Percentiles rank a stretch among this genome's conserved stretches.
Conservation (phyloP, 495 filamentous ascomycete species). For the Chaetomium fimeti region DNA sequence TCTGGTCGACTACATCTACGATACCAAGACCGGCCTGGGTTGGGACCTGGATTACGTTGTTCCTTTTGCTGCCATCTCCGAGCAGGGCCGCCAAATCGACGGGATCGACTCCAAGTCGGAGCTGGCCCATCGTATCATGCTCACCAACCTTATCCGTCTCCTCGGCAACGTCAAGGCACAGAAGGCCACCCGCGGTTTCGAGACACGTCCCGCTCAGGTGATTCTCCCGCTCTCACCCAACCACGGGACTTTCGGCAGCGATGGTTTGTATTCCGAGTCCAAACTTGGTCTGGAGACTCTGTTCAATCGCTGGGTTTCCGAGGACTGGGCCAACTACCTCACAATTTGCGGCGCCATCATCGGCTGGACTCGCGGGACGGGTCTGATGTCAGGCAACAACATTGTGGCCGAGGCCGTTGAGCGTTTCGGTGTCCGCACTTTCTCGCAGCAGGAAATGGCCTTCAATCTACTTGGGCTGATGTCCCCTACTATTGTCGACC, state of each 20-base stretch:
- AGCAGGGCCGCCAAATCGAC: conserved; percentile 97
- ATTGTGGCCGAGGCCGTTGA: conserved; percentile 96
- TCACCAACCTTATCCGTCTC: conserved; percentile 92
- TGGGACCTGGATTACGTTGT: conserved; percentile 98
- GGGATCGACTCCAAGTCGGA: conserved; percentile 97
- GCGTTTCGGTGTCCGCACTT: conserved; percentile 92
- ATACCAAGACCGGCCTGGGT: conserved; percentile 91
- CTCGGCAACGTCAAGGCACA: conserved; percentile 87
- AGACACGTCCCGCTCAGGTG: conserved; percentile 93
- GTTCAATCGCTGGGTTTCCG: conserved; percentile 98
- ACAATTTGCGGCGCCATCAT: conserved; percentile 99
- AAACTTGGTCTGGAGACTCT: conserved; percentile 95
- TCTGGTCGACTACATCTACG: conserved; percentile 92
- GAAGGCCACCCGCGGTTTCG: conserved; percentile 81
- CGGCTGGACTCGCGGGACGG: conserved; percentile 97
- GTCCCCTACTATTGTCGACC: conserved; percentile 88
- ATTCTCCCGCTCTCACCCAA: conserved; percentile 96
- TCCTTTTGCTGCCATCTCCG: conserved; percentile 95
- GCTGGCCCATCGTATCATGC: conserved; percentile 97
- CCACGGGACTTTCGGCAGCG: conserved; percentile 97
- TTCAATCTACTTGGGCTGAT: conserved; percentile 98
- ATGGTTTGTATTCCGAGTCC: conserved; percentile 97
- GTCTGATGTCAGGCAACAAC: conserved; percentile 98
- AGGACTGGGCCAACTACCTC: conserved; percentile 96
- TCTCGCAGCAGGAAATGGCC: conserved; percentile 99